Base-by-base conservation (phyloP, 805 yeast species). In the Ascoidea asiatica region DNA sequence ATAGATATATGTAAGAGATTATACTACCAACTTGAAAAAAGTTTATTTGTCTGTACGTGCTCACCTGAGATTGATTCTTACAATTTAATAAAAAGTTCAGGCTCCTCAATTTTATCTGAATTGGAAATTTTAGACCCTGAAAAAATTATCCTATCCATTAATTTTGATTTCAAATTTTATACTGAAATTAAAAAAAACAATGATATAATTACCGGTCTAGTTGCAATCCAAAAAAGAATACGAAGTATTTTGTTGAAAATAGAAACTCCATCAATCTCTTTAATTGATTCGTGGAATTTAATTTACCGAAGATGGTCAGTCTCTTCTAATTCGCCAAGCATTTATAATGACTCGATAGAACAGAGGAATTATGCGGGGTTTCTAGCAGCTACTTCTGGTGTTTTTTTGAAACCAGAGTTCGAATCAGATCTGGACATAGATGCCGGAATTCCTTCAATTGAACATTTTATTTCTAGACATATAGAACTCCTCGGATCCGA, bases 381-480 rank as follows among this genome's bases (percentile, higher is more conserved):
- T 48, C 58, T 85, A 48, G 85, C 87, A 2, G 75, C 87, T 0
- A 63, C 81, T 0, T 73, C 85, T 42, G 87, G 94, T 39, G 68
- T 79, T 19, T 72, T 83, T 43, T 54, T 81, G 44, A 49, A 55
- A 39, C 44, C 58, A 23, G 60, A 58, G 42, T 43, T 47, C 37
- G 55, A 49, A 21, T 19, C 39, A 11, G 39, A 51, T 2, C 19
- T 35, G 5, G 50, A 49, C 4, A 53, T 60, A 41, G 57, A 60
- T 41, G 53, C 52, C 19, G 61, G 60, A 35, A n/a, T 19, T 13
- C 19, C 20, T 38, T 19, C 22, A 13, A n/a, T 38, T 19, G 55
- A 53, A 15, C 62, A 66, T 19, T 78, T 78, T 35, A 29, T 48
- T 3, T 20, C 45, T 11, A 44, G 38, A 48, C 78, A 79, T 46